These are phyloP conservation scores for Ogataea trehalophila DNA, from an alignment of 805 yeast genomes.

Conservation along the genomic window DNA sequence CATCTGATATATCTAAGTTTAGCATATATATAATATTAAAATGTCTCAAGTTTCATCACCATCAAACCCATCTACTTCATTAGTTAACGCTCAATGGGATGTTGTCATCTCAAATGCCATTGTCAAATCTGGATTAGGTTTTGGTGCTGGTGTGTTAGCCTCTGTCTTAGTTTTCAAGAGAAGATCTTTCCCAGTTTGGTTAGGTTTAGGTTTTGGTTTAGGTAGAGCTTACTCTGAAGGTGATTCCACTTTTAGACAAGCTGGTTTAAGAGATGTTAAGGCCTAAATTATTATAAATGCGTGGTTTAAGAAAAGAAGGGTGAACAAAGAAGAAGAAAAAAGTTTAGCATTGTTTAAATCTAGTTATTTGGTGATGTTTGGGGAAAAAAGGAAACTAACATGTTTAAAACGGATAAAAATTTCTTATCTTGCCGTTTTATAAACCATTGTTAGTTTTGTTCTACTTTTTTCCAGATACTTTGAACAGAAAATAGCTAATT, in stretches of 20 bases:
- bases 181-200: conserved; percentile 96
- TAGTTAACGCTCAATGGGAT: conserved; percentile 64
- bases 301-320: too few relatives aligned
- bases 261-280: conserved; percentile 70
- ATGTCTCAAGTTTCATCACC: conserved; percentile 22
- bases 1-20: too few relatives aligned
- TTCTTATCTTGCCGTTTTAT: too few relatives aligned
- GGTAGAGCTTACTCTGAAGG: conserved; percentile 99
- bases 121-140: conserved; percentile 93
- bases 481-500: too few relatives aligned
- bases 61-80: conserved; percentile 23
- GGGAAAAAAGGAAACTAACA: too few relatives aligned
- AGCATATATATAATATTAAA: background rate
- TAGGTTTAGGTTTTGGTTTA: conserved; percentile 94
- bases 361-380: background rate
- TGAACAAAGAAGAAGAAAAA: too few relatives aligned
- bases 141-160: conserved; percentile 93
- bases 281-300: conserved; percentile 37
- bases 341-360: too few relatives aligned
- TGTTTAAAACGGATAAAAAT: too few relatives aligned
- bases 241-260: conserved; percentile 88
- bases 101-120: conserved; percentile 89
- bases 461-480: too few relatives aligned
- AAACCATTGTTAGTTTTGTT: too few relatives aligned
- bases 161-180: conserved; percentile 87